phyloP scores from a whole-genome alignment of 1,284 basidiomycete species.

The Apiotrichum akiyoshidainum region DNA sequence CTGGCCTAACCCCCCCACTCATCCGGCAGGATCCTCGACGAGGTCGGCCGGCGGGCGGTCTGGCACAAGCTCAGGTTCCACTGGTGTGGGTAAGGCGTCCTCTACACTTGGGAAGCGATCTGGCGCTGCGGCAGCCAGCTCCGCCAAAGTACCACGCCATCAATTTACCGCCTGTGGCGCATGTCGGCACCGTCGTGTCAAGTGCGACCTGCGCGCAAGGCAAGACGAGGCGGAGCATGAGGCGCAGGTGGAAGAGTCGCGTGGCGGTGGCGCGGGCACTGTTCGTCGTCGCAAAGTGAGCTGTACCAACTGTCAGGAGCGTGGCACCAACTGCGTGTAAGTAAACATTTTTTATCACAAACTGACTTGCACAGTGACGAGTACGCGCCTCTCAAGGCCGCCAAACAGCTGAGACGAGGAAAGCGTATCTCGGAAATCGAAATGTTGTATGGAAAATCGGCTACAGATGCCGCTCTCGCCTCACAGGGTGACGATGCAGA shows the following conservation, averaged over 20 bases:
- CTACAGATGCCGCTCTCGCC: slow-evolving; percentile 33
- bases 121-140: not conserved
- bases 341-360: slow-evolving; percentile 44
- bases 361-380: slow-evolving; percentile 59
- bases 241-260: slow-evolving; percentile 11
- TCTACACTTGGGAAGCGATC: not conserved
- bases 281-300: slow-evolving; percentile 38
- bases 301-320: slow-evolving; percentile 82
- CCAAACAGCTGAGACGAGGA: slow-evolving; percentile 75
- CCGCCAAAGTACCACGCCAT: slow-evolving; percentile 63
- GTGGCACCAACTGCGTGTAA: slow-evolving; percentile 78
- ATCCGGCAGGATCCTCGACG: not conserved
- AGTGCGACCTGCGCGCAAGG: slow-evolving; percentile 47
- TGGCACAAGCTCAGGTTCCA: not conserved
- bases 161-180: slow-evolving; percentile 85
- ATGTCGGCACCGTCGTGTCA: slow-evolving; percentile 72
- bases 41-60: not conserved
- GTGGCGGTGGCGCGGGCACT: slow-evolving; percentile 1
- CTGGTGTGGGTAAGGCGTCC: not conserved
- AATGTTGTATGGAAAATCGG: slow-evolving; percentile 41
- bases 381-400: slow-evolving; percentile 79
- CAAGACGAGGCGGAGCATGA: slow-evolving; percentile 35
- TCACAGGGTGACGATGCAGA: slow-evolving; percentile 25
- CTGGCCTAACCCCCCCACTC: slow-evolving; percentile 1
- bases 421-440: slow-evolving; percentile 78